A percentile compares a stretch with the other conserved stretches of the same genome.
phyloP scores from a whole-genome alignment of 2,329 filamentous ascomycete species.

The Neurospora sp. region DNA sequence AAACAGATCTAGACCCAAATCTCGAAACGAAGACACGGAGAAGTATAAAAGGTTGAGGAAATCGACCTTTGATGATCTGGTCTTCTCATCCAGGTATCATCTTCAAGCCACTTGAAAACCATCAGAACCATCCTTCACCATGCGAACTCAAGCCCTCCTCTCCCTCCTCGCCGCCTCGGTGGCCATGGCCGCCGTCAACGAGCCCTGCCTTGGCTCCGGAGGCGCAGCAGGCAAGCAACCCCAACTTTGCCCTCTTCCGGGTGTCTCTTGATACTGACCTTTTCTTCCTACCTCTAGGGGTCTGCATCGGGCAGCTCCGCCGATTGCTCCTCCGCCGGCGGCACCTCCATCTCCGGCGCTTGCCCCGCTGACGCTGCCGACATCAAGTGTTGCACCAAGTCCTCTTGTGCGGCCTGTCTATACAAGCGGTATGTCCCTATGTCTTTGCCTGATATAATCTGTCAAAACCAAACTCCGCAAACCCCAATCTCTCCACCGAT shows the following conservation, averaged over 20 bases:
- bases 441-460: too few species aligned
- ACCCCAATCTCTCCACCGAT: too few species aligned
- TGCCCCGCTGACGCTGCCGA: conserved; percentile 28
- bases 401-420: conserved; percentile 24
- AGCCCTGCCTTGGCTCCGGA: conserved; percentile 14
- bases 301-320: conserved; percentile 26
- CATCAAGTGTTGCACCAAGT: conserved; percentile 33
- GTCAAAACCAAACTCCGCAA: too few species aligned
- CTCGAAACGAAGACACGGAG: background rate
- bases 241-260: background rate
- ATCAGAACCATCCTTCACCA: background rate
- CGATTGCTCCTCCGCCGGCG: conserved; percentile 26
- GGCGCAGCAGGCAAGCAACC: conserved; percentile 8
- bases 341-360: conserved; percentile 26
- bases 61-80: background rate
- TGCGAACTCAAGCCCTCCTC: background rate
- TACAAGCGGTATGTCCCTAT: too few species aligned
- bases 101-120: background rate
- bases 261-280: background rate
- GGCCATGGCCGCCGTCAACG: conserved; percentile 11
- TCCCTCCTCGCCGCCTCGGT: conserved; percentile 8
- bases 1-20: background rate
- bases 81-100: background rate
- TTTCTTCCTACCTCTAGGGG: conserved; percentile 16
- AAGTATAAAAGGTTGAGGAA: background rate